A percentile compares a stretch with the other conserved stretches of the same genome.
Evolutionary conservation across 179 eudicot genomes (phyloP).

Genomic region (Spergularia azorica): DNA sequence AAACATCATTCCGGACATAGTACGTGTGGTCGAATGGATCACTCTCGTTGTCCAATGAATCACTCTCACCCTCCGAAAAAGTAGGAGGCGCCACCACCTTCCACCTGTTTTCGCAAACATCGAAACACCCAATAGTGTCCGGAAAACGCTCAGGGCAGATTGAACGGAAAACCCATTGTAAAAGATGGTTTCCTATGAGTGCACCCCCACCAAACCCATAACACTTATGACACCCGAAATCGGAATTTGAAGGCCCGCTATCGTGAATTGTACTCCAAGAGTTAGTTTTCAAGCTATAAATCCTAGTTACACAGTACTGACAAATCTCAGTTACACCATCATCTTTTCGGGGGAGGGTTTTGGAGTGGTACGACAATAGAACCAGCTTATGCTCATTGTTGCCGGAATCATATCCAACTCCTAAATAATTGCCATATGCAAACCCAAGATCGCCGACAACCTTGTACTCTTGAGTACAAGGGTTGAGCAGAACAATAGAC

Average conservation of each 20-base stretch:
- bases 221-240: not conserved
- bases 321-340: too few species aligned
- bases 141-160: not conserved
- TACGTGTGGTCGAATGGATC: too few species aligned
- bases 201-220: not conserved
- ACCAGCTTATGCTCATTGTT: not conserved
- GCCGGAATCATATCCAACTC: not conserved
- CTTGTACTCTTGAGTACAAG: not conserved
- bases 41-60: too few species aligned
- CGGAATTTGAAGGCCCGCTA: not conserved
- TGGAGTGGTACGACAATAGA: not conserved
- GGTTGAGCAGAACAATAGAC: not conserved
- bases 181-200: not conserved
- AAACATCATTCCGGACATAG: too few species aligned
- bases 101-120: not conserved
- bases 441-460: not conserved
- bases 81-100: not conserved
- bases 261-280: not conserved
- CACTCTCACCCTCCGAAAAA: not conserved
- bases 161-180: not conserved
- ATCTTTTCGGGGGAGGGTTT: too few species aligned
- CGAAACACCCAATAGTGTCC: not conserved
- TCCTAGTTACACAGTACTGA: too few species aligned
- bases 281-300: not conserved
- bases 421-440: not conserved